Conservation (phyloP, 2,329 filamentous ascomycete species). For the Aspergillus sp. region DNA sequence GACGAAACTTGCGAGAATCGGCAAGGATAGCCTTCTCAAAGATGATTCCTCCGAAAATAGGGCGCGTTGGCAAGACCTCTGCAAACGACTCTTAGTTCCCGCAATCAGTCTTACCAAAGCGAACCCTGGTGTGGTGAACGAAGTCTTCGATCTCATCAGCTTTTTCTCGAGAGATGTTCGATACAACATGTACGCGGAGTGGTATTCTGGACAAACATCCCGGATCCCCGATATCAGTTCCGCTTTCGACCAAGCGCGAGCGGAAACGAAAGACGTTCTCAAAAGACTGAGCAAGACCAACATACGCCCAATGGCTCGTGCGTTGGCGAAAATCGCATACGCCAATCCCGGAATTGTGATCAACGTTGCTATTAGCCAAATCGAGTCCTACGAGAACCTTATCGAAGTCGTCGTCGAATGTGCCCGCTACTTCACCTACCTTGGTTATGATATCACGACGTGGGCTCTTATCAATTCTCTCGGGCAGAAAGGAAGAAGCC, state of each 20-base stretch:
- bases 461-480: conserved; percentile 85
- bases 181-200: conserved; percentile 91
- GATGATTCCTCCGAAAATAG: conserved; percentile 73
- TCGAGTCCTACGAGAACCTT: conserved; percentile 92
- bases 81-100: conserved; percentile 82
- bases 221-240: conserved; percentile 75
- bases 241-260: conserved; percentile 75
- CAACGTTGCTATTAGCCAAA: conserved; percentile 82
- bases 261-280: conserved; percentile 82
- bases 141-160: conserved; percentile 82
- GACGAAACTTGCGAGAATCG: conserved; percentile 84
- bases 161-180: conserved; percentile 75
- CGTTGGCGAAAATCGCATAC: conserved; percentile 88
- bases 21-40: conserved; percentile 71
- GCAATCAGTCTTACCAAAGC: conserved; percentile 82
- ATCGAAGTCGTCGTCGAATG: conserved; percentile 95
- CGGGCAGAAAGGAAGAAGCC: conserved; percentile 60
- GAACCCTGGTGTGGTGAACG: conserved; percentile 82
- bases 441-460: conserved; percentile 90
- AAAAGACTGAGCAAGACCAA: conserved; percentile 91
- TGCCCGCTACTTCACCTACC: conserved; percentile 86
- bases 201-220: conserved; percentile 81
- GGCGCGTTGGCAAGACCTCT: conserved; percentile 80
- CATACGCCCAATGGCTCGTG: conserved; percentile 80
- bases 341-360: conserved; percentile 91